These are phyloP conservation scores for Scheffersomyces amazonensis DNA, from an alignment of 805 yeast genomes.

Conservation along the genomic window DNA sequence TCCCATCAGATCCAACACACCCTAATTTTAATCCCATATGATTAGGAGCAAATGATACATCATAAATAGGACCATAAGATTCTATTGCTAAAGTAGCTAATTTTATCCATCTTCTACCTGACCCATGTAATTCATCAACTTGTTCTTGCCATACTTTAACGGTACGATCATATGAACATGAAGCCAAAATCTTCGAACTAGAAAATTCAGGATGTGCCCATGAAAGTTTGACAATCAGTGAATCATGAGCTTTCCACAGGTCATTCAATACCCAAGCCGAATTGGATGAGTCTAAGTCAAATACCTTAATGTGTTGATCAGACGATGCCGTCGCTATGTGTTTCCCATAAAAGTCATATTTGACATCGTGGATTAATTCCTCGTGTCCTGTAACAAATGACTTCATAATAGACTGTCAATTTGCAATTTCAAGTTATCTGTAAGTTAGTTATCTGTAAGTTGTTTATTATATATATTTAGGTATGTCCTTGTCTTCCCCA, in stretches of 20 bases:
- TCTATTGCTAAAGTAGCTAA: slow-evolving; percentile 74
- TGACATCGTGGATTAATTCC: slow-evolving; percentile 85
- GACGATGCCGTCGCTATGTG: slow-evolving; percentile 93
- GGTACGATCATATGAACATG: slow-evolving; percentile 87
- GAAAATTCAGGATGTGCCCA: slow-evolving; percentile 94
- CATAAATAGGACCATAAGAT: slow-evolving; percentile 84
- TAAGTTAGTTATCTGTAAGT: too few relatives aligned
- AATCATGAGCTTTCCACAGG: slow-evolving; percentile 94
- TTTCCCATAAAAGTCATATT: slow-evolving; percentile 90
- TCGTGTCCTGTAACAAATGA: slow-evolving; percentile 91
- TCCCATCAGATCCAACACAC: slow-evolving; percentile 87
- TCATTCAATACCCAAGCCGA: slow-evolving; percentile 83
- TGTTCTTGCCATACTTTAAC: slow-evolving; percentile 90
- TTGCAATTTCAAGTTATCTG: too few relatives aligned
- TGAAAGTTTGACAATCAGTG: slow-evolving; percentile 73
- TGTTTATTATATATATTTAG: too few relatives aligned
- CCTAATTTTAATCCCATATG: slow-evolving; percentile 81
- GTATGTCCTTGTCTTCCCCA: too few relatives aligned
- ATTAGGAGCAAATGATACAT: slow-evolving; percentile 84
- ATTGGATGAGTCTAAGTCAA: slow-evolving; percentile 64
- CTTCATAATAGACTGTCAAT: slow-evolving; percentile 29
- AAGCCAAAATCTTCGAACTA: slow-evolving; percentile 74
- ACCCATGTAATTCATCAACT: slow-evolving; percentile 67
- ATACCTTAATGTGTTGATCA: slow-evolving; percentile 90
- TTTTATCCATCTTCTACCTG: slow-evolving; percentile 83